Base-by-base conservation (phyloP, 164 flowering plant species). In the Macadamia integrifolia region DNA sequence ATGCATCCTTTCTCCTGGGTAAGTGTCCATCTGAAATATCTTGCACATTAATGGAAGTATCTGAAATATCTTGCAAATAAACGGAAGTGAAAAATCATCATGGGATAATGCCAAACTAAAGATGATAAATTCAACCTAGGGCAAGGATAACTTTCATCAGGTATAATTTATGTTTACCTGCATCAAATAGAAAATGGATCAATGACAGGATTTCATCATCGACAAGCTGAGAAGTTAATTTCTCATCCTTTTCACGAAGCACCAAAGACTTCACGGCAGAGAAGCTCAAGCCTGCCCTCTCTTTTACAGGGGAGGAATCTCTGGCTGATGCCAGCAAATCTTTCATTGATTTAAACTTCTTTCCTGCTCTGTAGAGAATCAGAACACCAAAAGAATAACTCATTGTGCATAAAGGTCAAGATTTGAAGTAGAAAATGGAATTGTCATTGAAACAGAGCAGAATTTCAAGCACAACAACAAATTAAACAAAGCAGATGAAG, bases 241-340 rank as follows among this genome's bases (percentile, higher is more conserved):
- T 90, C 7, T 85, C 96, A 17, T 91, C 97, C 81, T 88, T 91
- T 23, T 91, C 98, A 64, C 96, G 87, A 53, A 90, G 88, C 64
- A 94, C 87, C 73, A 94, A 66, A 48, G 93, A 86, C 72, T 87
- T 94, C 84, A 94, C 78, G 32, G 93, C 90, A 66, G 93, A 87
- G 65, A 94, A 81, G 80, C 94, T 87, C 67, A 90, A 77, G 76
- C 88, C 77, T 64, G 86, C 79, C 70, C 84, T 87, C 74, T 94
- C 98, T 73, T 84, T 83, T 61, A 80, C 75, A 63, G 93, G 97
- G 63, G 98, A 91, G 73, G 93, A 87, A 68, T 71, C 81, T 77
- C 81, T 82, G 28, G 87, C 74, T 64, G 92, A 84, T 35, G 77
- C 78, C 49, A 91, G 61, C 65, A 88, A 71, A 72, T 88, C 95